phyloP scores from a whole-genome alignment of 2,329 filamentous ascomycete genomes.

The Drechslerella stenobrocha region DNA sequence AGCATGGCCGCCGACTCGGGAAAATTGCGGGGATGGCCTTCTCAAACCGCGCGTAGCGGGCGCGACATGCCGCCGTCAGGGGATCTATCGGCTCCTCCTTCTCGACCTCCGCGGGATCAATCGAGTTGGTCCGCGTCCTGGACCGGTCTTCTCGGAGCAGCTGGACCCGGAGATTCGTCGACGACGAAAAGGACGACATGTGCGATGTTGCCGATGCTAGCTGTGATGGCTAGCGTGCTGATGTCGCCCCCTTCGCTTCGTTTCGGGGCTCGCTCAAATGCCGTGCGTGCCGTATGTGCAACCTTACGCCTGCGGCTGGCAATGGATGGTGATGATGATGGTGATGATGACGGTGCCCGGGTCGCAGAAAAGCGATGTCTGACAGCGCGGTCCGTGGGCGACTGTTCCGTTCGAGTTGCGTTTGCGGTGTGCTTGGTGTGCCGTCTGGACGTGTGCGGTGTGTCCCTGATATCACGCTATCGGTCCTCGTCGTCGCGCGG shows the following conservation, averaged over 20 bases:
- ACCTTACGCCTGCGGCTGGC: not conserved
- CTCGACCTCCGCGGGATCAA: slow-evolving; percentile 51
- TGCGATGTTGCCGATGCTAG: not conserved
- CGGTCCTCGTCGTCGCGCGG: slow-evolving; percentile 35
- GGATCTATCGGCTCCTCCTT: slow-evolving; percentile 53
- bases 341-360: too few species aligned
- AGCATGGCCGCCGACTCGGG: slow-evolving; percentile 51
- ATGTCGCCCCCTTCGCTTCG: too few species aligned
- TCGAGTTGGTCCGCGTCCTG: slow-evolving; percentile 52
- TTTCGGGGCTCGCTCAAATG: not conserved
- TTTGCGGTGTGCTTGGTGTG: slow-evolving; percentile 7
- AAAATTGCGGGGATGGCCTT: slow-evolving; percentile 52
- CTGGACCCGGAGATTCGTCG: slow-evolving; percentile 48
- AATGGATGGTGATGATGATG: too few species aligned
- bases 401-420: too few species aligned
- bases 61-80: slow-evolving; percentile 51
- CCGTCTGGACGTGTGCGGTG: slow-evolving; percentile 10
- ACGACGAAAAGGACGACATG: slow-evolving; percentile 48
- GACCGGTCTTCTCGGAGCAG: slow-evolving; percentile 48
- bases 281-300: not conserved
- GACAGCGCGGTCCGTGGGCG: not conserved
- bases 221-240: too few species aligned
- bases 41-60: slow-evolving; percentile 52
- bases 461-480: slow-evolving; percentile 42
- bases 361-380: not conserved